Conservation (phyloP, 345 rosid genomes). For the Rhodamnia rubescens region DNA sequence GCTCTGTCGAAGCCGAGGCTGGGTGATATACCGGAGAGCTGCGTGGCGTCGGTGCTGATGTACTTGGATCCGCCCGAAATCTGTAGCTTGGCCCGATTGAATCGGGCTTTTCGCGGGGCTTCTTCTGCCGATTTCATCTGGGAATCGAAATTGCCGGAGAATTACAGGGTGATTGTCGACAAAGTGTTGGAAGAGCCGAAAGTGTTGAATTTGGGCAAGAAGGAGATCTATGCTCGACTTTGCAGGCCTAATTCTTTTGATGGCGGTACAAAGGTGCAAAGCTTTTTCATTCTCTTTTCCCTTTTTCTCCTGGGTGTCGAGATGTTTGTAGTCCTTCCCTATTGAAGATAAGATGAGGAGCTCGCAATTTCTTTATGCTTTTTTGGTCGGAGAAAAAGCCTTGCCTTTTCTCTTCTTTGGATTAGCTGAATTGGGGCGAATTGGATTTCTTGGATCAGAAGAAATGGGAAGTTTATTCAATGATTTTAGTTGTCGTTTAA, state of each 20-base stretch:
- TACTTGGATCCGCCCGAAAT: constrained; percentile 46
- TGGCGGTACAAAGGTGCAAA: constrained; percentile 39
- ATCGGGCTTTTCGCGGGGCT: constrained; percentile 35
- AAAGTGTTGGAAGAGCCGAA: constrained; percentile 29
- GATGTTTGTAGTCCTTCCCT: neutral
- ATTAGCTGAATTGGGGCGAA: neutral
- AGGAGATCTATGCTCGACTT: constrained; percentile 35
- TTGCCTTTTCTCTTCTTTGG: neutral
- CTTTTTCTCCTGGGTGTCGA: neutral
- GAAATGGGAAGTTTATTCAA: neutral
- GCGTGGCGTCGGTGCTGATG: constrained; percentile 40
- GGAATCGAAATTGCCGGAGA: constrained; percentile 51
- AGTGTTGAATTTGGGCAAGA: constrained; percentile 19
- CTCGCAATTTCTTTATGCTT: neutral
- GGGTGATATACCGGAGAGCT: constrained; percentile 54
- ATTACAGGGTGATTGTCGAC: constrained; percentile 19
- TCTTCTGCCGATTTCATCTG: constrained; percentile 59
- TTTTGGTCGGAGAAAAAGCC: neutral
- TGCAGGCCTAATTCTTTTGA: constrained; percentile 27
- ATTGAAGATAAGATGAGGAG: neutral
- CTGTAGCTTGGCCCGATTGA: constrained; percentile 40
- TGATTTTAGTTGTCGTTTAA: neutral
- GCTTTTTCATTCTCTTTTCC: neutral
- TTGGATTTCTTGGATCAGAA: neutral
- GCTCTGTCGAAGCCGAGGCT: constrained; percentile 20